A percentile compares a stretch with the other conserved stretches of the same genome.
Conservation (phyloP, 164 flowering plant species). For the Stephania yunnanensis region DNA sequence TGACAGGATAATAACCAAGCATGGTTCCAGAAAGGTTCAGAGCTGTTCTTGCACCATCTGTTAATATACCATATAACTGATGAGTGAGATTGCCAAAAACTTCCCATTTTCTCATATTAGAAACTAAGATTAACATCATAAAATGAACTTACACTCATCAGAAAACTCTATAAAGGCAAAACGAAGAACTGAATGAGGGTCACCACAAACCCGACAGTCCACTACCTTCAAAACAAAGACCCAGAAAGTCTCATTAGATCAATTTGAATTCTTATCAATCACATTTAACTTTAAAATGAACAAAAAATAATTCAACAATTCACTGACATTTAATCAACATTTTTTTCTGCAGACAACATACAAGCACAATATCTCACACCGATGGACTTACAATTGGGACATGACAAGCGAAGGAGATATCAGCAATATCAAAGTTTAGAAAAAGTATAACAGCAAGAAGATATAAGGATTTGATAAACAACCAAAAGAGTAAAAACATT, state of each 20-base stretch:
- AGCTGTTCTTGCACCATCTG: conserved; percentile 92
- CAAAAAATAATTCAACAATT: neutral
- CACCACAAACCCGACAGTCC: conserved; percentile 97
- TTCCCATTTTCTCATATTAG: conserved; percentile 1
- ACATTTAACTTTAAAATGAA: neutral
- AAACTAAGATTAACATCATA: conserved; percentile 4
- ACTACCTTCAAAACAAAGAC: conserved; percentile 59
- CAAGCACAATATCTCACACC: neutral
- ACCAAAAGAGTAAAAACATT: neutral
- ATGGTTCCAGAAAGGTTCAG: conserved; percentile 78
- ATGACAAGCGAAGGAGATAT: neutral
- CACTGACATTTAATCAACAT: neutral
- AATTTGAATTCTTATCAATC: neutral
- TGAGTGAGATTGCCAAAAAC: neutral
- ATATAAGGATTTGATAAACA: neutral
- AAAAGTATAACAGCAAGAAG: neutral
- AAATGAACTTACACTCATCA: conserved; percentile 65
- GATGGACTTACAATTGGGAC: neutral
- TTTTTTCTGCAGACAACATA: neutral
- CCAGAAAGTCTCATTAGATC: conserved; percentile 4
- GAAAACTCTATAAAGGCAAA: conserved; percentile 95
- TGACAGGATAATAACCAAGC: conserved; percentile 94
- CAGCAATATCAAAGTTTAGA: neutral
- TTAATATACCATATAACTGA: conserved; percentile 15
- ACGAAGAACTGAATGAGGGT: conserved; percentile 89